Evolutionary conservation across 2,329 filamentous ascomycete genomes (phyloP), one percentile per base, ranked within the genome.

Genomic region (Penicillium sp.): DNA sequence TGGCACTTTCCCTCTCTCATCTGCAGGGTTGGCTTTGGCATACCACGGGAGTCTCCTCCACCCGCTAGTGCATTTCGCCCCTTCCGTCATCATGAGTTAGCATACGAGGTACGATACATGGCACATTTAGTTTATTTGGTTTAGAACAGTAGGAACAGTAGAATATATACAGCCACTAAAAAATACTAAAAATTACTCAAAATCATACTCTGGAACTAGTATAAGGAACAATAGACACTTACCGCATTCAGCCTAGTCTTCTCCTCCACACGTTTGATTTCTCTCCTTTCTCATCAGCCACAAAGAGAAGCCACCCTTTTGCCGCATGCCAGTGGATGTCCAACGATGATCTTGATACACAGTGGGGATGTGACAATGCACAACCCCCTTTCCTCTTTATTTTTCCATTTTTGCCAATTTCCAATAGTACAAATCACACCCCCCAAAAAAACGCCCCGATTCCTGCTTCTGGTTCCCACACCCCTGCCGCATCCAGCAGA

Each of bases 51-150:
- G 24, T 45, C 19, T 45, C 49, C 55, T 57, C 55, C 49, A 54
- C 39, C 55, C 53, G 44, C 58, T 63, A 62, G 57, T 41, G 61
- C 55, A 60, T 58, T 62, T 66, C 48, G 60, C 63, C 63, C 63
- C 62, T 66, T 66, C 63, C 63, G 63, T 66, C 62, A 64, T 63
- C 45, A 51, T 57, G 60, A 51, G 58, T 56, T 19, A 39, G 35
- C 31, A 33, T 39, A 39, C 35, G 35, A 39, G 16, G 35, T 19
- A 19, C 35, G 31, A 14, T 33, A 33, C 31, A 33, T 33, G 31
- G 35, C 35, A 39, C 35, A 10, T 39, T 19, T 39, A 19, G 35
- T 19, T 19, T 39, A n/a, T 39, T 19, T 39, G 14, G 29, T 13
- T 13, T 33, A 5, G 31, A 16, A 33, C 5, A 14, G 14, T 13